phyloP scores from a whole-genome alignment of 768 basidiomycete genomes.

The Mycena alexandri region DNA sequence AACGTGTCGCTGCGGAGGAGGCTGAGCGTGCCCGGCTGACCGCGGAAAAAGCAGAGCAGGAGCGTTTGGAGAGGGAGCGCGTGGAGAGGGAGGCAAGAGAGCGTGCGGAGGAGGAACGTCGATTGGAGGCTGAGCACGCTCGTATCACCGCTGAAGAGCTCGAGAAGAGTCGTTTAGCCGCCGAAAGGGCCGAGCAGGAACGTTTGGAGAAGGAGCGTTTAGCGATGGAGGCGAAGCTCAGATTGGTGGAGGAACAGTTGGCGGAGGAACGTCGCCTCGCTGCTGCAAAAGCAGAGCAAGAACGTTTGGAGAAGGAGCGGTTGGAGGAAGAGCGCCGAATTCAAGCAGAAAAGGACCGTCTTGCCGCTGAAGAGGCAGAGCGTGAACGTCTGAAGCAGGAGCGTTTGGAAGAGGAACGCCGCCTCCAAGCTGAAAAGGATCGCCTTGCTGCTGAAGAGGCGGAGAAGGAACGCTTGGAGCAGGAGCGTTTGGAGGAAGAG shows the following conservation, averaged over 20 bases:
- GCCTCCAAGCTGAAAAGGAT: constrained; percentile 23
- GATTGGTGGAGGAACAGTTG: constrained; percentile 24
- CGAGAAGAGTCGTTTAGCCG: constrained; percentile 17
- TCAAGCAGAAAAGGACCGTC: constrained; percentile 23
- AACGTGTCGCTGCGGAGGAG: constrained; percentile 29
- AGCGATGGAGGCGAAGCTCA: constrained; percentile 25
- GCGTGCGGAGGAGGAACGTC: constrained; percentile 25
- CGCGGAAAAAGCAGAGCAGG: constrained; percentile 23
- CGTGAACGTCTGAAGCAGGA: constrained; percentile 24
- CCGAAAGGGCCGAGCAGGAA: constrained; percentile 24
- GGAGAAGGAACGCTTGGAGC: background rate
- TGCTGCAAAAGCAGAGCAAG: constrained; percentile 35
- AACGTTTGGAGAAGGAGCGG: constrained; percentile 20
- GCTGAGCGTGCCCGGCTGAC: constrained; percentile 23
- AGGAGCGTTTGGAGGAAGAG: constrained; percentile 5
- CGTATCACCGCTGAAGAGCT: constrained; percentile 28
- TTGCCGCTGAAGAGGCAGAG: constrained; percentile 29
- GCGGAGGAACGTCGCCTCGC: constrained; percentile 26
- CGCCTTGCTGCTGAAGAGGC: constrained; percentile 23
- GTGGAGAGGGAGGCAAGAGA: constrained; percentile 17
- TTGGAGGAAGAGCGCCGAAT: constrained; percentile 27
- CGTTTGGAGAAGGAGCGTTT: constrained; percentile 26
- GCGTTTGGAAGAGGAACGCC: constrained; percentile 23
- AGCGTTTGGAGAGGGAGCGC: constrained; percentile 23
- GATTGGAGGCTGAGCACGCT: constrained; percentile 25